Conservation (phyloP, 371 early-diverging fungal genomes). For the Actinomucor elegans region DNA sequence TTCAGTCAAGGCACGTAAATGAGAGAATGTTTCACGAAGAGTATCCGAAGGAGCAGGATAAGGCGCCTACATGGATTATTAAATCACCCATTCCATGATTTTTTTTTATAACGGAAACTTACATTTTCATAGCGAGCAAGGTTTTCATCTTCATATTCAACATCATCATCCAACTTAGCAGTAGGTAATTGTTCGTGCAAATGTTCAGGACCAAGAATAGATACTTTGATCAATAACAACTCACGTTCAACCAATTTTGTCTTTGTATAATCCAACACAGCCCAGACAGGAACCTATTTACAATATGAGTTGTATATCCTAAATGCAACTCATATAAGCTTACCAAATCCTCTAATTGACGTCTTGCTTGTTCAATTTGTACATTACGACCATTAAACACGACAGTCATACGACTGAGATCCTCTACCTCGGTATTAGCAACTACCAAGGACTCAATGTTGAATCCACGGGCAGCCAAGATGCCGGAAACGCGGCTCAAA, state of each 20-base stretch:
- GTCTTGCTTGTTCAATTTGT: conserved; percentile 87
- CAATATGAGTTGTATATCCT: not conserved
- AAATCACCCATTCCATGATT: not conserved
- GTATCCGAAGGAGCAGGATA: conserved; percentile 42
- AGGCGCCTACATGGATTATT: not conserved
- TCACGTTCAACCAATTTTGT: conserved; percentile 87
- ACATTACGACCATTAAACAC: conserved; percentile 84
- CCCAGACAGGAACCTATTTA: conserved; percentile 88
- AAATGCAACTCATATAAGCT: not conserved
- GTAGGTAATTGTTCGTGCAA: conserved; percentile 49
- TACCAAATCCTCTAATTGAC: conserved; percentile 91
- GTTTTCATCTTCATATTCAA: conserved; percentile 43
- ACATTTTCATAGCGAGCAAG: conserved; percentile 31
- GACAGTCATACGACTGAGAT: conserved; percentile 92
- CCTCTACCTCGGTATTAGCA: conserved; percentile 90
- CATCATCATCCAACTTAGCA: conserved; percentile 38
- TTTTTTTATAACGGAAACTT: not conserved
- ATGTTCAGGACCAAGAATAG: conserved; percentile 79
- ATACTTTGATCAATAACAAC: conserved; percentile 86
- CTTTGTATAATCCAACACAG: conserved; percentile 90
- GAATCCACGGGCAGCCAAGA: conserved; percentile 91
- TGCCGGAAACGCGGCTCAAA: conserved; percentile 85
- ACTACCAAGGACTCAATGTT: conserved; percentile 96
- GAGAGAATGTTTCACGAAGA: conserved; percentile 66
- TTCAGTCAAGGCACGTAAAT: conserved; percentile 78